phyloP scores from a whole-genome alignment of 352 stramenopile genomes.

The Phytophthora tentaculata region DNA sequence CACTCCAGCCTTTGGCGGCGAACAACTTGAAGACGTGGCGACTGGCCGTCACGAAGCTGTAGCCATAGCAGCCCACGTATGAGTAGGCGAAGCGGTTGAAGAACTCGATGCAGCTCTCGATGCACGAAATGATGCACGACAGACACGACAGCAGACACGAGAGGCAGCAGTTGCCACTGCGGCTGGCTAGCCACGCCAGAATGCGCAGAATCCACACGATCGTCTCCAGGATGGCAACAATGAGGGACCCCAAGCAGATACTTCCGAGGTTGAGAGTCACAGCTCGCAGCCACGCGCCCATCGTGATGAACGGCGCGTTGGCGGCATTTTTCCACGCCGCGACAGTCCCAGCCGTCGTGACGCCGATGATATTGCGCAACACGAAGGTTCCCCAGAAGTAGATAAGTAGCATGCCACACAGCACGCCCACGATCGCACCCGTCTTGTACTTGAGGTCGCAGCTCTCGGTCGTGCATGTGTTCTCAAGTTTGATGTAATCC shows the following conservation, averaged over 20 bases:
- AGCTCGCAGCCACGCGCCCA: conserved; percentile 78
- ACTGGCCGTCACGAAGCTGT: conserved; percentile 83
- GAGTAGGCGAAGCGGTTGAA: conserved; percentile 92
- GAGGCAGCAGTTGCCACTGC: conserved; percentile 80
- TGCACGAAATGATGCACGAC: conserved; percentile 79
- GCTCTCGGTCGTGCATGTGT: conserved; percentile 49
- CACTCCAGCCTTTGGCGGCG: conserved; percentile 79
- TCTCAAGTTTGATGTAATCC: conserved; percentile 66
- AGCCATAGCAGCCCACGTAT: conserved; percentile 90
- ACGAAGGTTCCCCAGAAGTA: conserved; percentile 94
- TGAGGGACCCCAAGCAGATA: conserved; percentile 93
- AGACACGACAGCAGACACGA: conserved; percentile 71
- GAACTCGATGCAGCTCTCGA: conserved; percentile 88
- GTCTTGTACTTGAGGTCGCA: conserved; percentile 59
- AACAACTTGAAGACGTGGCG: conserved; percentile 85
- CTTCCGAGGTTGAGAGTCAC: conserved; percentile 91
- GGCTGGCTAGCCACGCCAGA: conserved; percentile 60
- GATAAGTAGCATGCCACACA: conserved; percentile 91
- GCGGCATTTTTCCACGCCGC: conserved; percentile 90
- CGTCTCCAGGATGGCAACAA: conserved; percentile 91
- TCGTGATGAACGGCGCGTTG: conserved; percentile 74
- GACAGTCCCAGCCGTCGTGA: conserved; percentile 90
- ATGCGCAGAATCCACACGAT: conserved; percentile 72
- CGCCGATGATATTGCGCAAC: conserved; percentile 89
- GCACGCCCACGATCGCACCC: conserved; percentile 63